phyloP scores from a whole-genome alignment of 345 rosid species.

The Rubroshorea leprosula region DNA sequence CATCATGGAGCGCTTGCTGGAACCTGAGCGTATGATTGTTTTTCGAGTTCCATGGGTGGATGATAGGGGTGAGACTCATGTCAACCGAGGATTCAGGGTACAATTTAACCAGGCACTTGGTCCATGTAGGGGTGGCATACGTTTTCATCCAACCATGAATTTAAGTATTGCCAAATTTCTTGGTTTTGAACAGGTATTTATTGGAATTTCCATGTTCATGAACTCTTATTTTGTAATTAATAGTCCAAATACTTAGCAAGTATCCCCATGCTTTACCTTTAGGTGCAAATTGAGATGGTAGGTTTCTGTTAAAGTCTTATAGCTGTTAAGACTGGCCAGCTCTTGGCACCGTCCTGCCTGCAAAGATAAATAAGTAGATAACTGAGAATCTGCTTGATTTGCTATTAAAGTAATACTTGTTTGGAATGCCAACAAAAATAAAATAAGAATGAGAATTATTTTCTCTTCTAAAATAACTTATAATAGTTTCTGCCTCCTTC shows the following conservation, averaged over 20 bases:
- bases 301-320: neutral
- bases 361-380: constrained; percentile 8
- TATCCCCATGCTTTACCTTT: constrained; percentile 8
- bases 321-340: neutral
- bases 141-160: constrained; percentile 89
- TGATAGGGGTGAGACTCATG: constrained; percentile 97
- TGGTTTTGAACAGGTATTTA: constrained; percentile 86
- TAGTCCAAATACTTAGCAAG: neutral
- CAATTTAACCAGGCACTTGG: constrained; percentile 95
- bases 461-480: neutral
- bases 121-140: constrained; percentile 96
- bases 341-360: neutral
- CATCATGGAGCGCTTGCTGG: constrained; percentile 91
- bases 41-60: constrained; percentile 98
- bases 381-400: constrained; percentile 5
- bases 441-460: neutral
- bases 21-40: constrained; percentile 87
- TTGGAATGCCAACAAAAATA: neutral
- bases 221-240: constrained; percentile 9
- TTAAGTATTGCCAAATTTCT: constrained; percentile 89
- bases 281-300: constrained; percentile 4
- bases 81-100: constrained; percentile 90
- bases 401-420: neutral
- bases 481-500: constrained; percentile 11
- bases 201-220: constrained; percentile 12